phyloP scores from a whole-genome alignment of 805 yeast genomes.

The Saccharomyces paradoxus region DNA sequence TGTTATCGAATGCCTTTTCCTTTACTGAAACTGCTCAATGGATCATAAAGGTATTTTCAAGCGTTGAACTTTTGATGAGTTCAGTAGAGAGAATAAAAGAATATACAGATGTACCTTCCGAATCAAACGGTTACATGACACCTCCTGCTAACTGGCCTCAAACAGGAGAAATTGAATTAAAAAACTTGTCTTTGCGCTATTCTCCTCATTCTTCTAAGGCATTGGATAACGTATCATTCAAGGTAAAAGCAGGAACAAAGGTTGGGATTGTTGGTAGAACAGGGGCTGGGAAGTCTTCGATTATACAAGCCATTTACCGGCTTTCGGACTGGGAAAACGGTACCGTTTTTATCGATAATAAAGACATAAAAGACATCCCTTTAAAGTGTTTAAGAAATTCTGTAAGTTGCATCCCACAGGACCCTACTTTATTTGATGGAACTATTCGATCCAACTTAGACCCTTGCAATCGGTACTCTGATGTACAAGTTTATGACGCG shows the following conservation, averaged over 20 bases:
- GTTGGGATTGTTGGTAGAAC: conserved; percentile 93
- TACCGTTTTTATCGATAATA: conserved; percentile 66
- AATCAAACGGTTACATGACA: conserved; percentile 45
- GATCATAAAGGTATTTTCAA: conserved; percentile 80
- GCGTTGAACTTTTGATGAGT: conserved; percentile 86
- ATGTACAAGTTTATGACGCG: neutral
- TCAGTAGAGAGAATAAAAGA: conserved; percentile 87
- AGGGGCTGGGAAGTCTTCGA: conserved; percentile 81
- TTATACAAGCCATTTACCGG: neutral
- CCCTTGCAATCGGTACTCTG: neutral
- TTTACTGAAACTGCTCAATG: conserved; percentile 80
- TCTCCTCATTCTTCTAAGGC: conserved; percentile 80
- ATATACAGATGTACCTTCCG: conserved; percentile 39
- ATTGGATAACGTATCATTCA: conserved; percentile 70
- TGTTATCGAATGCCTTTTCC: conserved; percentile 76
- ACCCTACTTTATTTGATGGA: neutral
- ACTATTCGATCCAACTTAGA: neutral
- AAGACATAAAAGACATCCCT: neutral
- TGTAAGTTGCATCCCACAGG: neutral
- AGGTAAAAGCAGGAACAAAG: conserved; percentile 62
- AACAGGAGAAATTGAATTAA: conserved; percentile 61
- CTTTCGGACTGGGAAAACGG: neutral
- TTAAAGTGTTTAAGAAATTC: neutral
- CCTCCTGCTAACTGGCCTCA: conserved; percentile 81
- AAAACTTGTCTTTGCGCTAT: conserved; percentile 68